Evolutionary conservation across 176 grass and related monocot genomes (phyloP), one percentile per base, ranked within the genome.

Genomic region (Alloteropsis semialata): DNA sequence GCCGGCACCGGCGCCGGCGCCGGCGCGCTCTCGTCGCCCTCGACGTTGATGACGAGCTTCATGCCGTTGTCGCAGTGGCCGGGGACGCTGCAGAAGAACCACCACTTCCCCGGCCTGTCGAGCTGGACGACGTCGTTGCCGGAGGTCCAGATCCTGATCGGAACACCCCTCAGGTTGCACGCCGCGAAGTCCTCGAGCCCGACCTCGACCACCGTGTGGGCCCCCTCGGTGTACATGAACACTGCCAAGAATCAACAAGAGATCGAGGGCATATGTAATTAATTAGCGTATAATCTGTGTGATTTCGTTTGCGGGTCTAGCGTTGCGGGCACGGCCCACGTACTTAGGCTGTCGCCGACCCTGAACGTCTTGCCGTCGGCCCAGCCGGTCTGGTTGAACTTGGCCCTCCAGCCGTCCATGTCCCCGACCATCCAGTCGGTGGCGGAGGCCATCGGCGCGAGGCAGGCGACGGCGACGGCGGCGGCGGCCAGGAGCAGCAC

Each of bases 41-140:
- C 37, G 6, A 72, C 69, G 44, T 72, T 2, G 69, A 72, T 1
- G 69, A 3, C 69, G 44, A 72, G 69, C 44, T 72, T 72, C 69
- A 72, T 72, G 44, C 69, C 69, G 69, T 5, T 21, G 44, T 10
- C 2, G 69, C 69, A 49, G 43, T 72, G 69, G 16, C 1, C 1
- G 17, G 25, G 43, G 16, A 19, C 14, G 69, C 14, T 72, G 69
- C 69, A 72, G 69, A 72, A 49, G 69, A 72, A 72, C 69, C 69
- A 80, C 61, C 0, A 1, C 61, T n/a, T 53, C 12, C 77, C 77
- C 13, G 77, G 7, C 21, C 19, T 50, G 43, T 65, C 13, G 19
- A 79, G 60, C 5, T 0, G 7, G 29, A 79, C 43, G 43, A 24
- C 11, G 60, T 79, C 76, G 19, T 24, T 10, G 76, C 76, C 76